phyloP scores from a whole-genome alignment of 495 filamentous ascomycete genomes.

The Chaetomium fimeti region DNA sequence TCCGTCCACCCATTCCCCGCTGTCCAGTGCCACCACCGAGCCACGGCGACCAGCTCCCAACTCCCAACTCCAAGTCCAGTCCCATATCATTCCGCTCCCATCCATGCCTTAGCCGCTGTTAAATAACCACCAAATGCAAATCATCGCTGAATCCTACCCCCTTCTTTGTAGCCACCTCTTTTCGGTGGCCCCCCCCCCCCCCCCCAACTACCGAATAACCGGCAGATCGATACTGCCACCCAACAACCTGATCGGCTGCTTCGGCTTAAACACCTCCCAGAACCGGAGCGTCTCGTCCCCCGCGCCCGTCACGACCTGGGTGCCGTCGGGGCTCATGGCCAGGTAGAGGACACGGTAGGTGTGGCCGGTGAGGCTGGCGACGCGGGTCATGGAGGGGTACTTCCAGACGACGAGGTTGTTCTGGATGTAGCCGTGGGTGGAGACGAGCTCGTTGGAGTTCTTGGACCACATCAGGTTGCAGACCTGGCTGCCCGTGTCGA shows the following conservation, averaged over 20 bases:
- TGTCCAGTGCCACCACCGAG: background rate
- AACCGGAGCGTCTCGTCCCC: slow-evolving; percentile 95
- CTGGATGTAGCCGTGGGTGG: slow-evolving; percentile 95
- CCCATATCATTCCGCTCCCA: background rate
- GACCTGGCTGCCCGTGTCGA: slow-evolving; percentile 94
- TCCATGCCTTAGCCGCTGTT: background rate
- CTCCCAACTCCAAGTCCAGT: slow-evolving; percentile 4
- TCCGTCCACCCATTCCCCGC: background rate
- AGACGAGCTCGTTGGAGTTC: slow-evolving; percentile 95
- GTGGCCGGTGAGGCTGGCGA: slow-evolving; percentile 90
- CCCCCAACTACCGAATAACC: slow-evolving; percentile 12
- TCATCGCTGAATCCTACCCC: background rate
- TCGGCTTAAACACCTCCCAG: slow-evolving; percentile 78
- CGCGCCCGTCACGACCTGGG: slow-evolving; percentile 90
- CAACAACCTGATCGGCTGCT: slow-evolving; percentile 14
- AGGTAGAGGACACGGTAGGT: slow-evolving; percentile 95
- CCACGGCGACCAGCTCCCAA: background rate
- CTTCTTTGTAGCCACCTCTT: background rate
- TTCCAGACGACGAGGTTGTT: slow-evolving; percentile 99
- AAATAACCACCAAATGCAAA: background rate
- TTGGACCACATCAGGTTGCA: slow-evolving; percentile 96
- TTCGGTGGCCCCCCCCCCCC: background rate
- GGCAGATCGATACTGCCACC: slow-evolving; percentile 15
- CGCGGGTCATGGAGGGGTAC: slow-evolving; percentile 95
- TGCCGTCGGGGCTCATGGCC: slow-evolving; percentile 94